These are phyloP conservation scores for Spiraea crenata DNA, from an alignment of 331 rosid species.

Conservation along the genomic window DNA sequence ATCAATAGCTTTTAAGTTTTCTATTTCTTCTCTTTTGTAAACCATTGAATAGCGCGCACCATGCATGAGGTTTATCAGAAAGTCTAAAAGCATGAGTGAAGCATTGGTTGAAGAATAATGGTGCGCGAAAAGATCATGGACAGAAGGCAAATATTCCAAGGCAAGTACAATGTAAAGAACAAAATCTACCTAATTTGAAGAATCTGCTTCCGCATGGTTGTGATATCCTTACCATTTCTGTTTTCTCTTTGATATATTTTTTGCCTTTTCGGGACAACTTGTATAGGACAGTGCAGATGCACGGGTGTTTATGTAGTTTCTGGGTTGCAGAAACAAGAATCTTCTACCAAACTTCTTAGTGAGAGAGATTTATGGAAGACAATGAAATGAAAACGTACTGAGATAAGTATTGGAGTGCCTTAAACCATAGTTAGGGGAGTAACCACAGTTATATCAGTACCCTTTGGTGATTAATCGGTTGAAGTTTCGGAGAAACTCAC, in stretches of 20 bases:
- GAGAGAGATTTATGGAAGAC: not conserved
- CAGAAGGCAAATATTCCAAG: slow-evolving; percentile 15
- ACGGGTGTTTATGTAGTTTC: not conserved
- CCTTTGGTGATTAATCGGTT: not conserved
- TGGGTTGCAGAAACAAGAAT: not conserved
- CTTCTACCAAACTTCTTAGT: not conserved
- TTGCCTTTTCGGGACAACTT: not conserved
- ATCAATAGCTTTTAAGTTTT: not conserved
- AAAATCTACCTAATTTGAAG: slow-evolving; percentile 23
- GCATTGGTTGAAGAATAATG: slow-evolving; percentile 12
- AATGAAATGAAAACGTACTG: not conserved
- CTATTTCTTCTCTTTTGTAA: not conserved
- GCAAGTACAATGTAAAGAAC: slow-evolving; percentile 34
- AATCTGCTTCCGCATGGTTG: slow-evolving; percentile 6
- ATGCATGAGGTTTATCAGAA: not conserved
- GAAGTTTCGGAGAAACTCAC: not conserved
- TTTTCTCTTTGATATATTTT: not conserved
- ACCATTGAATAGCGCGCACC: not conserved
- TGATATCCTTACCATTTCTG: not conserved
- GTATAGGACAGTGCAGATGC: not conserved
- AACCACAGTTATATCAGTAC: not conserved
- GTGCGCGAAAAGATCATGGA: not conserved
- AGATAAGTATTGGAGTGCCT: not conserved
- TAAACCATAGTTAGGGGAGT: not conserved
- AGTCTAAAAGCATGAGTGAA: not conserved